Conservation (phyloP, 805 yeast genomes). For the Metschnikowia baotianmanensis region DNA sequence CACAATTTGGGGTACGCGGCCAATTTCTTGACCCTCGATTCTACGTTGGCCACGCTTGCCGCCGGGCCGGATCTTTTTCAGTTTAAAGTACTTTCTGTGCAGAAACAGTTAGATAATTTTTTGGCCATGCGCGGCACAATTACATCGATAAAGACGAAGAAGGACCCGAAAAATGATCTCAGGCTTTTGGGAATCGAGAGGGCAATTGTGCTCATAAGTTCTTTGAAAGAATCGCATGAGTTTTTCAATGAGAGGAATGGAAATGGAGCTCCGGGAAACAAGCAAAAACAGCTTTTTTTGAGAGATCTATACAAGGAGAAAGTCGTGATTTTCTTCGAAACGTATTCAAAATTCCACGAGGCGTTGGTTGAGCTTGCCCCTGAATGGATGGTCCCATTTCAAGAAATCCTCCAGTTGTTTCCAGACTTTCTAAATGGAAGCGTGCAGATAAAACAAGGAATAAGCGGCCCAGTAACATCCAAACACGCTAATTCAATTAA, state of each 20-base stretch:
- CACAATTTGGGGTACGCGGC: conserved; percentile 31
- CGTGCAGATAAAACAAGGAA: conserved; percentile 8
- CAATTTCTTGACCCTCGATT: conserved; percentile 19
- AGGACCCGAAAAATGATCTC: conserved; percentile 29
- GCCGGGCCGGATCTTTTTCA: conserved; percentile 32
- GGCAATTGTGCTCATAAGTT: conserved; percentile 31
- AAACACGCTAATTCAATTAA: conserved; percentile 5
- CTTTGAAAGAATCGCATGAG: conserved; percentile 24
- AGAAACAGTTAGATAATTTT: conserved; percentile 38
- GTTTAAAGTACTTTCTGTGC: conserved; percentile 27
- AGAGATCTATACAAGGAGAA: conserved; percentile 37
- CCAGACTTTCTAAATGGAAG: conserved; percentile 39
- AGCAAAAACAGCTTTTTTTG: conserved; percentile 31
- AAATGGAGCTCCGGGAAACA: conserved; percentile 17
- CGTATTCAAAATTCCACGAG: conserved; percentile 36
- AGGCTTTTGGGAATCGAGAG: conserved; percentile 32
- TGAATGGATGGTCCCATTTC: conserved; percentile 39
- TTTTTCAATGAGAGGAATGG: conserved; percentile 22
- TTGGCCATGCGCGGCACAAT: conserved; percentile 22
- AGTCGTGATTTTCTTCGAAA: conserved; percentile 32
- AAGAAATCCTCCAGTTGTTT: conserved; percentile 34
- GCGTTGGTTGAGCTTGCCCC: conserved; percentile 39
- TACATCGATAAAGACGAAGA: conserved; percentile 13
- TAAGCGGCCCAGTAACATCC: background rate
- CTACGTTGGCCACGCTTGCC: conserved; percentile 18